Conservation (phyloP, 495 filamentous ascomycete species). For the Tuber brumale region DNA sequence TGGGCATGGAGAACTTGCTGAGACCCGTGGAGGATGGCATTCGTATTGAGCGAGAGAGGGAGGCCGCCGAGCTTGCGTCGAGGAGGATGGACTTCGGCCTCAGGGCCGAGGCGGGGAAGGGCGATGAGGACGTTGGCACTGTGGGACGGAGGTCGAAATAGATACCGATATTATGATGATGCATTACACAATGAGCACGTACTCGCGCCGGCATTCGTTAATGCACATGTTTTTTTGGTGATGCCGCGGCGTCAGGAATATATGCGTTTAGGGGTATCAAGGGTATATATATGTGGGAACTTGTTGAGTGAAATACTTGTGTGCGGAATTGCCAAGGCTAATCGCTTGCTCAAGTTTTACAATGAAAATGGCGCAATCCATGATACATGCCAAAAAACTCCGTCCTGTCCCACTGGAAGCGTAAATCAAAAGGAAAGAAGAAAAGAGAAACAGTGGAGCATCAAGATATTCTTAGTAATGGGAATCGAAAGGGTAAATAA, state of each 20-base stretch:
- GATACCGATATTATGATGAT: neutral
- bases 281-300: neutral
- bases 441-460: constrained; percentile 24
- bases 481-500: neutral
- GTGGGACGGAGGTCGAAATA: constrained; percentile 17
- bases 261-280: neutral
- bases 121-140: constrained; percentile 17
- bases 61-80: constrained; percentile 30
- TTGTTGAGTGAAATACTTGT: neutral
- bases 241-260: neutral
- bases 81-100: constrained; percentile 13
- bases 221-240: neutral
- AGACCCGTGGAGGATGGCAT: constrained; percentile 40
- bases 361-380: neutral
- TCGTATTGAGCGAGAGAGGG: constrained; percentile 35
- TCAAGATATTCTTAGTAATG: constrained; percentile 20
- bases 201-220: neutral
- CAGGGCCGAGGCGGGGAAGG: constrained; percentile 18
- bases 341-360: neutral
- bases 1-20: constrained; percentile 37
- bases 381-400: constrained; percentile 7
- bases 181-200: neutral
- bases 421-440: constrained; percentile 23
- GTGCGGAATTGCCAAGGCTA: neutral
- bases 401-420: constrained; percentile 9